Evolutionary conservation across 208 protist species (phyloP), one percentile per base, ranked within the genome.

Genomic region (Wallacemonas sp.): DNA sequence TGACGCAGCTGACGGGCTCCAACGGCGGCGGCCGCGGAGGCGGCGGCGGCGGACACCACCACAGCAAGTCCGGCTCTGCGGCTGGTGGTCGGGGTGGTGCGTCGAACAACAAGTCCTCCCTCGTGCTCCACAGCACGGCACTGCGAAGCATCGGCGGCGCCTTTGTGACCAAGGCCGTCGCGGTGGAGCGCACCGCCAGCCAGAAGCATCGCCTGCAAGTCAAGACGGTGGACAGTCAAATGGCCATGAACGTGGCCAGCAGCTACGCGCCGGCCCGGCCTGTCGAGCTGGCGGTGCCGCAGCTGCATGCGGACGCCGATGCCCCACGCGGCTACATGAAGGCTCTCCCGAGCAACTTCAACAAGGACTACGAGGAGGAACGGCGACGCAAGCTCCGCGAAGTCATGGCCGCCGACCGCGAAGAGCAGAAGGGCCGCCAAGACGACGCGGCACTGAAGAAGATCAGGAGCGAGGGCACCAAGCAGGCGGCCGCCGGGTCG

Each of bases 181-280:
- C 67, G 0, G 69, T 84, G 0, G 79, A 87, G n/a, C 74, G 91
- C n/a, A 36, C 74, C 1, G 77, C 46, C 10, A 54, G 57, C n/a
- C 74, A 76, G 59, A 82, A 83, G 36, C 86, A 94, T 67, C 59
- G 49, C 18, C 76, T 96, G 64, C 91, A 93, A 67, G 91, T 96
- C n/a, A 93, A 93, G 73, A 96, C 87, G 31, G 70, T 93, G 48
- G 91, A 96, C 65, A 94, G 88, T 54, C 84, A 92, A 59, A 87
- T 93, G 84, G 82, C 86, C 26, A 94, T 96, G 84, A 87, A 65
- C 32, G 81, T 93, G 20, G 79, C 91, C 12, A 94, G 88, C 72
- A 92, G 84, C 73, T 94, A 96, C 71, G 91, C 88, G 1, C 91
- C 91, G 7, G 80, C 84, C 0, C 59, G 76, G 22, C 88, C 91